Conservation (phyloP, 306 rosid genomes). For the Rosa chinensis region DNA sequence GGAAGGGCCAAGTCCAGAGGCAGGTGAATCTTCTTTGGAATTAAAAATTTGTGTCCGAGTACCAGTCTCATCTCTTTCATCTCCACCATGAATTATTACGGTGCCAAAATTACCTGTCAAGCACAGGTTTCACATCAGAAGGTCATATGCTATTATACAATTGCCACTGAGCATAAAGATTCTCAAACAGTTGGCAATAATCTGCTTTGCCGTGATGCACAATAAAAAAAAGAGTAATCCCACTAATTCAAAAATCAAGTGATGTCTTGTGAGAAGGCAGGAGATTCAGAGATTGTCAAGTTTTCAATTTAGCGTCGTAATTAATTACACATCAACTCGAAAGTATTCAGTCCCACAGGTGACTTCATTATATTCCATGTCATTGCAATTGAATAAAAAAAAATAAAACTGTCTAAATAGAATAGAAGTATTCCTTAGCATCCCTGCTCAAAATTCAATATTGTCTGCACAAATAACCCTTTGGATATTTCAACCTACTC, state of each 20-base stretch:
- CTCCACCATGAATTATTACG: slow-evolving; percentile 65
- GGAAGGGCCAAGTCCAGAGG: slow-evolving; percentile 28
- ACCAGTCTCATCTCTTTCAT: slow-evolving; percentile 40
- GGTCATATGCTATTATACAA: not conserved
- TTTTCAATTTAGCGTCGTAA: not conserved
- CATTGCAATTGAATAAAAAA: not conserved
- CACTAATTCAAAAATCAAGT: not conserved
- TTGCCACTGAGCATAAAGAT: not conserved
- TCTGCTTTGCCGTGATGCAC: not conserved
- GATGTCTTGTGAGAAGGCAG: not conserved
- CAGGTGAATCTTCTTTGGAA: slow-evolving; percentile 43
- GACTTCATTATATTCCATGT: not conserved
- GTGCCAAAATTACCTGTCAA: slow-evolving; percentile 78
- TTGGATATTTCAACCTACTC: not conserved
- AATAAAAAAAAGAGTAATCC: not conserved
- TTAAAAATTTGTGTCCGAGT: slow-evolving; percentile 29
- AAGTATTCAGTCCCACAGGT: not conserved
- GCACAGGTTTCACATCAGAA: slow-evolving; percentile 21
- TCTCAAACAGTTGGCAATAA: not conserved
- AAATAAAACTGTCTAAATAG: not conserved
- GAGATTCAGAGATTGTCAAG: not conserved
- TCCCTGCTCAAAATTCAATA: not conserved
- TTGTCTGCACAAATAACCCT: not conserved
- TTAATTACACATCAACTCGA: not conserved
- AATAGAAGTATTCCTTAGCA: not conserved